Base-by-base conservation (phyloP, 768 basidiomycete species). In the Glaciozyma martinii region DNA sequence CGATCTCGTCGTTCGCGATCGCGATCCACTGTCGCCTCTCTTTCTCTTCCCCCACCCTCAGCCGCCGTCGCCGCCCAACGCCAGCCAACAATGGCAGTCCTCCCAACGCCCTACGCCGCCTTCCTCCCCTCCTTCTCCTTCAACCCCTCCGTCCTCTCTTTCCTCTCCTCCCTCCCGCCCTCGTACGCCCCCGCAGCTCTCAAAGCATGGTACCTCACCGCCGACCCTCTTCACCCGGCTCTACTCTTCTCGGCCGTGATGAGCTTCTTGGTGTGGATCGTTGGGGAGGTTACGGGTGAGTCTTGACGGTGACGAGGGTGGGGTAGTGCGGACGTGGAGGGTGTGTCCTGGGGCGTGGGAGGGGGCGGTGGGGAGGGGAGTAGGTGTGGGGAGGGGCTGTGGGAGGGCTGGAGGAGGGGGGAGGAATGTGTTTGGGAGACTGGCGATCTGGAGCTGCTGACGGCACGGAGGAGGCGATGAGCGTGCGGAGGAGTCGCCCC, bases 151-250 rank as follows among this genome's bases (percentile, higher is more conserved):
- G 3, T 63, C 47, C 1, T 21, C 2, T 56, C 59, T 6, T 63
- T 63, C 62, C 0, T 55, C 23, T 8, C 53, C 21, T 25, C 27
- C 19, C 27, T 59, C 19, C 66, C 66, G 3, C 2, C 59, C 0
- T 37, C 55, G 19, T 57, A 37, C 50, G 12, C 29, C 29, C 32
- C 25, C 54, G 47, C 7, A 32, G 33, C 25, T 18, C 62, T 67
- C 55, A 25, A 40, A 3, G 2, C 23, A 7, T 67, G 62, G 56
- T 59, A 47, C 55, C 7, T 21, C 29, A 9, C 37, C 30, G 18
- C 65, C 1, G 61, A 67, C 52, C 70, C 70, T 16, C 66, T 71
- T 10, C 70, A 71, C 40, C 70, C 70, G 3, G 63, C 66, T 1
- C n/a, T 71, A 23, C 25, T 52, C 0, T 59, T 59, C 50, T 56